Evolutionary conservation across 139 green algal genomes (phyloP), one percentile per base, ranked within the genome.

Genomic region (Chlamydomonas sphaeroides): DNA sequence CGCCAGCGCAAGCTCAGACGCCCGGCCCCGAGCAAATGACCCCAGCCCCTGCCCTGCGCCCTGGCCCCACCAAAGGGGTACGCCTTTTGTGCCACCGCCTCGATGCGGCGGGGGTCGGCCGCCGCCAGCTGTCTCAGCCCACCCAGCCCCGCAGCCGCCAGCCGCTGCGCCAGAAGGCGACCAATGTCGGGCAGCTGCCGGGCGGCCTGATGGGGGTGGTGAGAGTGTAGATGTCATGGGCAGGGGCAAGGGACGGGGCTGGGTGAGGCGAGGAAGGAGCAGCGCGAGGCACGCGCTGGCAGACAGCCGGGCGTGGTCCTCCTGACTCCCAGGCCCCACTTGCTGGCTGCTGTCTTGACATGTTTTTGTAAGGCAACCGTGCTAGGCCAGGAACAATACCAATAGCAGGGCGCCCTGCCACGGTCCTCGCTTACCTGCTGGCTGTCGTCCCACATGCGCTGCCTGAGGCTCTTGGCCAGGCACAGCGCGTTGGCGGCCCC

Each of bases 381-480:
- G 28, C 10, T 6, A 45, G 63, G 5, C 2, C 25, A 73, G 39
- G 2, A 57, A 45, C 17, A 35, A 23, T 4, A 35, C 3, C 28
- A 1, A 14, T 69, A 18, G 33, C 63, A 69, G 6, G 10, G 20
- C 63, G 35, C 17, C 17, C 33, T 10, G 18, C 25, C 33, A 42
- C 49, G 25, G 63, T 80, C 71, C n/a, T n/a, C n/a, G n/a, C n/a
- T n/a, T n/a, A n/a, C n/a, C 78, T 86, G 68, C 42, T 49, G 17
- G 5, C 74, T 88, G 84, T 88, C 88, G 0, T 89, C 84, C 94
- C 93, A 96, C 86, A 95, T 88, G 28, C 91, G 81, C 65, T 86
- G 65, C 28, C 77, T 65, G 32, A 92, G 80, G 39, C 53, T 70
- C 65, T 89, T 89, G 48, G 36, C 11, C 41, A 92, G 84, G 68